phyloP scores from a whole-genome alignment of 495 filamentous ascomycete species.

The Xanthoparmelia taractica region DNA sequence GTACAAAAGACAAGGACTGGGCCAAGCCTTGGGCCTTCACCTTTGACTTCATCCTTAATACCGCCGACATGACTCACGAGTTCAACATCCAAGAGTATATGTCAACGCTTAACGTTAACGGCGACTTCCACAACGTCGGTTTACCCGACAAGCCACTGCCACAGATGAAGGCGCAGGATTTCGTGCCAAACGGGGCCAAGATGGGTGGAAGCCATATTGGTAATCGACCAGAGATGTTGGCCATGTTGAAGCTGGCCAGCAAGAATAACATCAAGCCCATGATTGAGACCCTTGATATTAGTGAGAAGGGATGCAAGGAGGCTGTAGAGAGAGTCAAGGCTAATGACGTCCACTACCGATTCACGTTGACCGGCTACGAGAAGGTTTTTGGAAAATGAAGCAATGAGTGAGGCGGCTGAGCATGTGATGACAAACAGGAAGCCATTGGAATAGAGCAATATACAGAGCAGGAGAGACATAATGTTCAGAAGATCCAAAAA shows the following conservation, averaged over 20 bases:
- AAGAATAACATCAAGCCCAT: slow-evolving; percentile 75
- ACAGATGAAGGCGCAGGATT: slow-evolving; percentile 65
- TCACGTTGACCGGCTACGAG: slow-evolving; percentile 58
- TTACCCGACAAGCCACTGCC: slow-evolving; percentile 75
- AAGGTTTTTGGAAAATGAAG: slow-evolving; percentile 43
- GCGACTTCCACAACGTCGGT: slow-evolving; percentile 73
- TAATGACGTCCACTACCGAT: slow-evolving; percentile 62
- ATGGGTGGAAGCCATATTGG: slow-evolving; percentile 79
- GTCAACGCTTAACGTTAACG: slow-evolving; percentile 73
- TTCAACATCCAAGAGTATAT: slow-evolving; percentile 68
- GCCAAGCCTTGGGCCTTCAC: slow-evolving; percentile 48
- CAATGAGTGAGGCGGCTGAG: not conserved
- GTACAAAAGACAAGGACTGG: slow-evolving; percentile 61
- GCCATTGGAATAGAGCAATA: not conserved
- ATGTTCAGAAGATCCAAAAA: too few relatives aligned
- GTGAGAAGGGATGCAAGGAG: slow-evolving; percentile 58
- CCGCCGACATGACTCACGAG: slow-evolving; percentile 58
- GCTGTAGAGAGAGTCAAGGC: slow-evolving; percentile 61
- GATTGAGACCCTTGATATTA: slow-evolving; percentile 71
- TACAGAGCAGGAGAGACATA: not conserved
- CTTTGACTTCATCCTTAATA: slow-evolving; percentile 71
- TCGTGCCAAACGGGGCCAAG: slow-evolving; percentile 68
- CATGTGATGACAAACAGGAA: not conserved
- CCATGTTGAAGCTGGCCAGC: slow-evolving; percentile 74
- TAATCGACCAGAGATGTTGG: slow-evolving; percentile 67